Evolutionary conservation across 2,329 filamentous ascomycete genomes (phyloP).

Genomic region (Colletotrichum tofieldiae): DNA sequence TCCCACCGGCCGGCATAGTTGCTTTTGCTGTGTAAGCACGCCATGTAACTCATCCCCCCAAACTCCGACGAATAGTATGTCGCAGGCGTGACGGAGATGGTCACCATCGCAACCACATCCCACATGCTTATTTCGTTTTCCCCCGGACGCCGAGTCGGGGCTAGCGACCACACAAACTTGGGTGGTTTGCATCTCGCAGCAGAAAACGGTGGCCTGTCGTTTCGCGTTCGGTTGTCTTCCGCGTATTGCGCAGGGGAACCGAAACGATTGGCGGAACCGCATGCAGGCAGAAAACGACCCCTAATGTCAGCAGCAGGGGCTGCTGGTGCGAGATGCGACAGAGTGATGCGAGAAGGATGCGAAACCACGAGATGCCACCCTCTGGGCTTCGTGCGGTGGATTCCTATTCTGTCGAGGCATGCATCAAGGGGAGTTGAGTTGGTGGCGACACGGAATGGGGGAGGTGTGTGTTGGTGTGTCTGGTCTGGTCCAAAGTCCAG

Average conservation of each 20-base stretch:
- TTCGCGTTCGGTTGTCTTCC: conserved; percentile 26
- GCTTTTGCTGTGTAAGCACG: conserved; percentile 35
- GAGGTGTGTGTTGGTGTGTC: background rate
- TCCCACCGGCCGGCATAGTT: conserved; percentile 18
- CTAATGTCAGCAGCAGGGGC: conserved; percentile 6
- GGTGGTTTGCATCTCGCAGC: conserved; percentile 25
- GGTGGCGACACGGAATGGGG: conserved; percentile 4
- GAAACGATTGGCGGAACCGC: conserved; percentile 25
- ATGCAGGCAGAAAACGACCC: conserved; percentile 4
- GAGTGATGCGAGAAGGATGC: conserved; percentile 28
- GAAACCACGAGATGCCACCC: conserved; percentile 13
- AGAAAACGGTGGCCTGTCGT: conserved; percentile 3
- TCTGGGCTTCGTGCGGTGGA: background rate
- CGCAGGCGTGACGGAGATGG: conserved; percentile 23
- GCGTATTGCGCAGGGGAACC: background rate
- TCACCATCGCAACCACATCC: conserved; percentile 34
- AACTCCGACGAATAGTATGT: conserved; percentile 5
- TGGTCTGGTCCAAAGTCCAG: conserved; percentile 8
- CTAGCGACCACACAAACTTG: conserved; percentile 18
- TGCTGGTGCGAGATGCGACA: conserved; percentile 12
- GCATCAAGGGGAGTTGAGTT: background rate
- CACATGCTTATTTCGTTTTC: conserved; percentile 28
- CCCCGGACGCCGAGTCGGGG: conserved; percentile 18
- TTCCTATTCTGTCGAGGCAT: conserved; percentile 16
- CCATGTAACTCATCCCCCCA: conserved; percentile 2